These are phyloP conservation scores for Pistacia atlantica DNA, from an alignment of 345 rosid genomes.

Conservation along the genomic window DNA sequence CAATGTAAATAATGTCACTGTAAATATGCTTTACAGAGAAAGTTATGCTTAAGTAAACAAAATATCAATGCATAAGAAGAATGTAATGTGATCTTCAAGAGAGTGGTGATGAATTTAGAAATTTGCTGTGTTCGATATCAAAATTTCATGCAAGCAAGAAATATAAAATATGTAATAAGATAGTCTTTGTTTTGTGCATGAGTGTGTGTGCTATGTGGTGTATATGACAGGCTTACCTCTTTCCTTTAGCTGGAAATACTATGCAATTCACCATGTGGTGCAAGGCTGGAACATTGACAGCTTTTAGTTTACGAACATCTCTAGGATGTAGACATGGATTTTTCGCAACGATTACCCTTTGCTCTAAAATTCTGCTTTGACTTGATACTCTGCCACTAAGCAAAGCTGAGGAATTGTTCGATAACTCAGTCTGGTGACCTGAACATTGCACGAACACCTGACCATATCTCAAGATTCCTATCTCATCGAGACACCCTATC, in stretches of 20 bases:
- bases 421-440: neutral
- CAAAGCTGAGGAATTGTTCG: neutral
- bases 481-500: constrained; percentile 39
- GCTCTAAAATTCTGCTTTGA: neutral
- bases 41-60: neutral
- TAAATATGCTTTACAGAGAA: neutral
- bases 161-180: too few species aligned
- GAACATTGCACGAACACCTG: constrained; percentile 33
- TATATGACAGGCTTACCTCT: constrained; percentile 27
- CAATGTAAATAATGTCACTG: neutral
- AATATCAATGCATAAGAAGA: neutral
- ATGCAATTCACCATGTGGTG: constrained; percentile 57
- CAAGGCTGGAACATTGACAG: constrained; percentile 51
- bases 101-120: neutral
- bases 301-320: constrained; percentile 47
- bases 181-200: too few species aligned
- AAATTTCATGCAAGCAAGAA: too few species aligned
- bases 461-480: constrained; percentile 30
- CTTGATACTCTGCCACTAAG: neutral
- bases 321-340: constrained; percentile 79
- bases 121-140: too few species aligned
- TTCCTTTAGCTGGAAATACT: constrained; percentile 64
- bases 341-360: constrained; percentile 43
- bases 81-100: neutral
- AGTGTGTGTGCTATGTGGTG: neutral